Evolutionary conservation across 1,284 basidiomycete genomes (phyloP), one percentile per base, ranked within the genome.

Genomic region (Marasmius tenuissimus): DNA sequence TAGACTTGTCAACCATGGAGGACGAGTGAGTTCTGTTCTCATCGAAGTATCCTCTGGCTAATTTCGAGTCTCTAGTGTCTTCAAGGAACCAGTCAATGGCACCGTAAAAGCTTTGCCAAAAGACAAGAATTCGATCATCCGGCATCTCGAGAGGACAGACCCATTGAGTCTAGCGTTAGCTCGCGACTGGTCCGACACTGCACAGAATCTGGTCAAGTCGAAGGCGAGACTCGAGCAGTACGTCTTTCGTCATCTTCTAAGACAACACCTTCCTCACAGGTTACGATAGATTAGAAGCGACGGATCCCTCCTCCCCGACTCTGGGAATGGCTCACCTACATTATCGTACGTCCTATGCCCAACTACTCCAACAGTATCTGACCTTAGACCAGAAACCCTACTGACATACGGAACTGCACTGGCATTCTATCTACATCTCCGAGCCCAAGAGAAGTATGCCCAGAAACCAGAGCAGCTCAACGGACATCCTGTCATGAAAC

Each of bases 361-460:
- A 33, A 22, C n/a, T 37, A 45, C 14, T 61, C 42, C 49, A 53
- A 37, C 22, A 38, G 61, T 57, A 40, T 63, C 42, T 63, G 47
- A 57, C 59, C 51, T 59, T 47, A 47, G 20, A 60, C 57, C 72
- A 95, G 94, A 98, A 80, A 86, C 94, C 1, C 81, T 97, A 2
- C 77, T 97, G 50, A 93, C 96, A 9, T 99, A 99, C 73, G 84
- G 92, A 9, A 93, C 95, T 1, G 91, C 89, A 1, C 88, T 98
- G 51, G 92, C 96, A 0, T 98, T 96, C 79, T 98, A 97, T 78
- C 82, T 99, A 57, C 89, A 96, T 73, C 83, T 99, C 33, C 87
- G 93, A 14, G 81, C 91, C 20, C 85, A 84, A 57, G 78, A 85
- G 48, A 84, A 88, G 76, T 85, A 92, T 72, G 74, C 82, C 47